phyloP scores from a whole-genome alignment of 495 filamentous ascomycete genomes.

The Schizothecium vesticola region DNA sequence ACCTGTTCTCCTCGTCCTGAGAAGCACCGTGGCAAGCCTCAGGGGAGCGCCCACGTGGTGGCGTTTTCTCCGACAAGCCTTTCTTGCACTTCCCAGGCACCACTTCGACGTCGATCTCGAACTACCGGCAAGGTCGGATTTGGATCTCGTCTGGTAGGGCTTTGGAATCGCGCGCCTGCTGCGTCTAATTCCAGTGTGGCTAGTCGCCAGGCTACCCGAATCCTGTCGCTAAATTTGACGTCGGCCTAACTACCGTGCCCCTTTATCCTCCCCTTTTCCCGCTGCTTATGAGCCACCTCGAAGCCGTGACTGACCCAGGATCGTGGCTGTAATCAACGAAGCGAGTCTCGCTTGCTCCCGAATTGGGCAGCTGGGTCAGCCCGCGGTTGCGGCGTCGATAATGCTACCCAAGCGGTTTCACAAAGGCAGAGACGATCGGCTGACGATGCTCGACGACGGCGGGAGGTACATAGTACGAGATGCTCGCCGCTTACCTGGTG shows the following conservation, averaged over 20 bases:
- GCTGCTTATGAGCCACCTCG: neutral
- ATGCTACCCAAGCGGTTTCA: neutral
- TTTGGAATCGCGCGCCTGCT: neutral
- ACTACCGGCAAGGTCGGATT: neutral
- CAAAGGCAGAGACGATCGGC: neutral
- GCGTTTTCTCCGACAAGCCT: neutral
- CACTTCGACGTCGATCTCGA: neutral
- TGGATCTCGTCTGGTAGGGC: neutral
- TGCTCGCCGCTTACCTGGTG: neutral
- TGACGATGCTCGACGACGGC: neutral
- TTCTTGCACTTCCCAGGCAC: neutral
- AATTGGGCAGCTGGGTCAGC: neutral
- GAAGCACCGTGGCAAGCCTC: neutral
- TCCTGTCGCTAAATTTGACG: neutral
- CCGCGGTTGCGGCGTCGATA: neutral
- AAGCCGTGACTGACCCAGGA: neutral
- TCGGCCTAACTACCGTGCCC: neutral
- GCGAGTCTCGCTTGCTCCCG: neutral
- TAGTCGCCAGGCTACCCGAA: neutral
- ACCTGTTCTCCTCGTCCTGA: neutral
- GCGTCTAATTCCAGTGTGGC: neutral
- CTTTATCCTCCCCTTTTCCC: neutral
- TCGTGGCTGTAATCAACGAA: neutral
- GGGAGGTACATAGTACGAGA: neutral
- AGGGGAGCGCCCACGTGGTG: neutral